Percentiles rank a stretch among this genome's conserved stretches.
phyloP scores from a whole-genome alignment of 2,329 filamentous ascomycete genomes.

The Pseudogymnoascus sp. region DNA sequence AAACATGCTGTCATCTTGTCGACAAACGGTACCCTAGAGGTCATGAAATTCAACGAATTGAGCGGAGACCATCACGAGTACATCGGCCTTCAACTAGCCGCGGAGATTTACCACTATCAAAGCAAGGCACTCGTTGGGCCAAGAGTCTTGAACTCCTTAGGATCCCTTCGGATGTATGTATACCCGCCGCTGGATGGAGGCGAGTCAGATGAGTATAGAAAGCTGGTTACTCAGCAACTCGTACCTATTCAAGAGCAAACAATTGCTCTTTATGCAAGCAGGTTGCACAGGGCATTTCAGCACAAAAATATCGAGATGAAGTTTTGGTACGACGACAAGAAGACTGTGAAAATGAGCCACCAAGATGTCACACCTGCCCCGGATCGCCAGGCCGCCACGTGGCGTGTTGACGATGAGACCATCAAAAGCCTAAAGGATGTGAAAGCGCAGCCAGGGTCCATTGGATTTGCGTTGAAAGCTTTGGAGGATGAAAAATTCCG shows the following conservation, averaged over 20 bases:
- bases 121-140: conserved; percentile 74
- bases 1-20: conserved; percentile 77
- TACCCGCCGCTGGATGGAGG: conserved; percentile 81
- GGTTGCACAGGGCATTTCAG: conserved; percentile 75
- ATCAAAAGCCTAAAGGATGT: conserved; percentile 34
- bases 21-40: conserved; percentile 58
- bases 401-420: conserved; percentile 63
- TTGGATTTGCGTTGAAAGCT: conserved; percentile 57
- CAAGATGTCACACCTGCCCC: conserved; percentile 43
- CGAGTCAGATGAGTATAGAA: conserved; percentile 70
- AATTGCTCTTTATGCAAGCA: conserved; percentile 69
- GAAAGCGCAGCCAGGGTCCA: conserved; percentile 38
- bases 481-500: conserved; percentile 64
- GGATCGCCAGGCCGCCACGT: conserved; percentile 46
- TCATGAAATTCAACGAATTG: conserved; percentile 64
- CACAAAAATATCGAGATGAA: conserved; percentile 70
- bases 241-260: conserved; percentile 68
- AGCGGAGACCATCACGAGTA: conserved; percentile 84
- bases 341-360: conserved; percentile 61
- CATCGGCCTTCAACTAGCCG: conserved; percentile 79
- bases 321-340: conserved; percentile 75
- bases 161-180: conserved; percentile 69
- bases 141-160: conserved; percentile 73
- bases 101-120: conserved; percentile 86
- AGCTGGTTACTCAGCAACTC: conserved; percentile 67